These are phyloP conservation scores for Penicillium sp. DNA, from an alignment of 2,329 filamentous ascomycete genomes.

Conservation along the genomic window DNA sequence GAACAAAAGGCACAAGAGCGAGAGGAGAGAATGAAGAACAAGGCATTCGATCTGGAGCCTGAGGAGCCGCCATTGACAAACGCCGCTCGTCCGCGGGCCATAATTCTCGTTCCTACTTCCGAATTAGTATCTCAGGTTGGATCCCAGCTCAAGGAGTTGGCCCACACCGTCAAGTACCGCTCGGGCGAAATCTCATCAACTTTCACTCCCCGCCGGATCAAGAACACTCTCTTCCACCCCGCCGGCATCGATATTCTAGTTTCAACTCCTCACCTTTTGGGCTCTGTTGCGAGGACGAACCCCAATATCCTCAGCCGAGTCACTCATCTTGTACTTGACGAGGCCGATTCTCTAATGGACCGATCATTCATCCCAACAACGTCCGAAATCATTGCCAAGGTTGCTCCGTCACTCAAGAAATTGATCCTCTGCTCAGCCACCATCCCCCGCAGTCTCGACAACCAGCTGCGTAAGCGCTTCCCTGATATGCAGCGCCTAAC, in stretches of 20 bases:
- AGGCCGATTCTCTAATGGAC: slow-evolving; percentile 94
- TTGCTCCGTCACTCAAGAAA: slow-evolving; percentile 76
- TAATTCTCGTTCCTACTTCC: slow-evolving; percentile 87
- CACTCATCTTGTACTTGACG: slow-evolving; percentile 83
- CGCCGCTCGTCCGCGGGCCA: slow-evolving; percentile 71
- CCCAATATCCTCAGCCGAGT: slow-evolving; percentile 92
- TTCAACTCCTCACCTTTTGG: slow-evolving; percentile 82
- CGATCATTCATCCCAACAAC: slow-evolving; percentile 86
- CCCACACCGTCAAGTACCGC: slow-evolving; percentile 83
- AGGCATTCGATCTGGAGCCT: slow-evolving; percentile 60
- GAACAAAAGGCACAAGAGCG: slow-evolving; percentile 58
- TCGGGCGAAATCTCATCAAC: slow-evolving; percentile 77
- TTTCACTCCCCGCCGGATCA: slow-evolving; percentile 73
- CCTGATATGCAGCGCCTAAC: slow-evolving; percentile 82
- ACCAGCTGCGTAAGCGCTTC: slow-evolving; percentile 75
- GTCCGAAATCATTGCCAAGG: slow-evolving; percentile 75
- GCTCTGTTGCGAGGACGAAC: slow-evolving; percentile 82
- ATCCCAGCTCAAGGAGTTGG: slow-evolving; percentile 72
- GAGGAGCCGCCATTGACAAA: slow-evolving; percentile 64
- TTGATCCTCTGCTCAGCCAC: slow-evolving; percentile 93
- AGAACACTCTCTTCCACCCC: slow-evolving; percentile 76
- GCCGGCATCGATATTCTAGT: slow-evolving; percentile 81
- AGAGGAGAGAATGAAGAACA: slow-evolving; percentile 49
- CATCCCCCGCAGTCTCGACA: slow-evolving; percentile 85
- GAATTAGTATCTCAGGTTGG: slow-evolving; percentile 90